phyloP scores from a whole-genome alignment of 148 eudicot species.

The Camellia japonica region DNA sequence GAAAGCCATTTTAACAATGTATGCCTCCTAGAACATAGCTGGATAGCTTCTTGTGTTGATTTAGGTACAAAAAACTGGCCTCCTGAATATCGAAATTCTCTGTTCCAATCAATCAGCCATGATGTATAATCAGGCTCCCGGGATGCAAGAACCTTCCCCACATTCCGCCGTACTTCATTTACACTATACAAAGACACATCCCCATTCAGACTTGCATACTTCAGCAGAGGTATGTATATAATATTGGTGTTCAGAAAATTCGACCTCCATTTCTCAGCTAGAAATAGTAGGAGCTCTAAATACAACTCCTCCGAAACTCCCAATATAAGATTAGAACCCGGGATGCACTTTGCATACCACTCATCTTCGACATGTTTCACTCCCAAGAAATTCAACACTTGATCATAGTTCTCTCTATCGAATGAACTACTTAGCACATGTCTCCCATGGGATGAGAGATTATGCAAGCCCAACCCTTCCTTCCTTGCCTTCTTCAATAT shows the following conservation, averaged over 20 bases:
- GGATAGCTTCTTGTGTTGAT: slow-evolving; percentile 22
- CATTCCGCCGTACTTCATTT: slow-evolving; percentile 1
- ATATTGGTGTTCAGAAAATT: slow-evolving; percentile 33
- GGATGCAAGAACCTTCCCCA: slow-evolving; percentile 17
- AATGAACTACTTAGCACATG: slow-evolving; percentile 50
- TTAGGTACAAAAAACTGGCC: slow-evolving; percentile 14
- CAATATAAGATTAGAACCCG: slow-evolving; percentile 53
- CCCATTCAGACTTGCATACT: slow-evolving; percentile 41
- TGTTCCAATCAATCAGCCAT: slow-evolving; percentile 39
- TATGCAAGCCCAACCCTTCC: slow-evolving; percentile 38
- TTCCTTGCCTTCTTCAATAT: slow-evolving; percentile 39
- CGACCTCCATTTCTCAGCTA: slow-evolving; percentile 41
- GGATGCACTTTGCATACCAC: slow-evolving; percentile 67
- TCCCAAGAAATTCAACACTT: slow-evolving; percentile 47
- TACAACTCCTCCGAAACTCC: slow-evolving; percentile 47
- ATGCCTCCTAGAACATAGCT: slow-evolving; percentile 12
- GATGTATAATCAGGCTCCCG: neutral
- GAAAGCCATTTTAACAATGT: slow-evolving; percentile 26
- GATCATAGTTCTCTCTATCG: slow-evolving; percentile 40
- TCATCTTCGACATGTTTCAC: slow-evolving; percentile 37
- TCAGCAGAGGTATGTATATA: slow-evolving; percentile 42
- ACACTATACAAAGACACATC: slow-evolving; percentile 33
- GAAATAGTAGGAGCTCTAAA: slow-evolving; percentile 46
- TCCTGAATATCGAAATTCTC: slow-evolving; percentile 19
- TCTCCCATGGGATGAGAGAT: slow-evolving; percentile 63